Base-by-base conservation (phyloP, 2,329 filamentous ascomycete genomes). In the Aspergillus aculeatinus region DNA sequence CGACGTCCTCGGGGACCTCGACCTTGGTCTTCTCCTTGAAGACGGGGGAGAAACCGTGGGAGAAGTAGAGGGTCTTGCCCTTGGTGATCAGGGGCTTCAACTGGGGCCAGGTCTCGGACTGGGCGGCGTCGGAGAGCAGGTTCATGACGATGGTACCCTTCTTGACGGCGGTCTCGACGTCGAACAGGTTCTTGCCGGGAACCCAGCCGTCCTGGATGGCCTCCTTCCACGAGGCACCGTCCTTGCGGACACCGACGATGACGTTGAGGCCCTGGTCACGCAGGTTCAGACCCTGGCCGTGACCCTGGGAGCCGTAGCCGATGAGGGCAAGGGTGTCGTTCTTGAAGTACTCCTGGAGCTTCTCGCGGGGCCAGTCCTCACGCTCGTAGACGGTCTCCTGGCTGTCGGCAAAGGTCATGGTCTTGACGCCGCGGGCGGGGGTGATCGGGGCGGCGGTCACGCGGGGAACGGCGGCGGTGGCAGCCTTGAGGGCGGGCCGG, bases 41-140 rank as follows among this genome's bases (percentile, higher is more conserved):
- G 82, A 99, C 93, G 78, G 95, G 95, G 66, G 95, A 98, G 91
- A 99, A 99, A 77, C 95, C 95, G 88, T 99, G 95, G 72, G 95
- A 98, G 88, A 99, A 99, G 90, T 99, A 99, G 72, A 99, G 91
- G 63, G 95, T 99, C 94, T 99, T 99, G 85, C 92, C 95, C 91
- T 98, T 94, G 81, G 90, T 93, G 76, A 99, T 85, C 83, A 96
- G 91, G 76, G 95, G 95, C 90, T 97, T 98, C 83, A 99, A 95
- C 72, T 88, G 84, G 75, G 95, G 93, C 95, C 95, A 99, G 67
- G 95, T 99, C 90, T 98, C 95, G 75, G 88, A 92, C 87, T 99
- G 95, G 72, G 95, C 95, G 74, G 95, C 95, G 79, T 99, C 95
- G 78, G 87, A 91, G 81, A 99, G 92, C 71, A 99, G 86, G 89